Percentiles rank a stretch among this genome's conserved stretches.
phyloP scores from a whole-genome alignment of 163 green algal species.

The Chlamydomonas reinhardtii region DNA sequence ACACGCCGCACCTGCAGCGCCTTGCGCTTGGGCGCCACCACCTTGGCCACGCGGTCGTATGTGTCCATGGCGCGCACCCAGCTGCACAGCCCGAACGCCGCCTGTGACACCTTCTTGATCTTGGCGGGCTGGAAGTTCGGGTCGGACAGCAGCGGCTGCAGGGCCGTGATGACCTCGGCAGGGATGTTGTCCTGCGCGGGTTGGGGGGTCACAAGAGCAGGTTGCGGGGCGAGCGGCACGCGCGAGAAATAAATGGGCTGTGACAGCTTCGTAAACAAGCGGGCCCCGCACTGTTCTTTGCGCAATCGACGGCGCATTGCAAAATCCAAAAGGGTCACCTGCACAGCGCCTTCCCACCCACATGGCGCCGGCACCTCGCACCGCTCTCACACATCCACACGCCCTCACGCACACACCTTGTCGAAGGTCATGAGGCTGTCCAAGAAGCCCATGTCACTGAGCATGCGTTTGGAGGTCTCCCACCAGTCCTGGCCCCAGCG shows the following conservation, averaged over 20 bases:
- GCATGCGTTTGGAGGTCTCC: conserved; percentile 75
- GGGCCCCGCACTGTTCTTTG: too few relatives aligned
- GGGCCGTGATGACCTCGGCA: conserved; percentile 60
- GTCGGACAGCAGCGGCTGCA: conserved; percentile 62
- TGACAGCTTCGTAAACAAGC: too few relatives aligned
- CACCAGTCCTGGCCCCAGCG: conserved; percentile 70
- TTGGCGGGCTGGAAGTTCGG: conserved; percentile 71
- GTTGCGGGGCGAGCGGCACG: neutral
- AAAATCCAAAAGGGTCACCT: too few relatives aligned
- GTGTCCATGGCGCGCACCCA: conserved; percentile 75
- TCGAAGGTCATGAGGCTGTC: conserved; percentile 68
- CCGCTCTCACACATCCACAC: too few relatives aligned
- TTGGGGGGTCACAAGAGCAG: neutral
- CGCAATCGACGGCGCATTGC: too few relatives aligned
- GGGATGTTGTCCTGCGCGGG: conserved; percentile 67
- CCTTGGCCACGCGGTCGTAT: conserved; percentile 67
- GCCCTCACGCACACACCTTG: conserved; percentile 49
- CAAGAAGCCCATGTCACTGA: conserved; percentile 72
- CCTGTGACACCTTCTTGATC: conserved; percentile 68
- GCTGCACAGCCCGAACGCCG: conserved; percentile 67
- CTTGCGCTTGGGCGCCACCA: conserved; percentile 69
- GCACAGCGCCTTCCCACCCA: too few relatives aligned
- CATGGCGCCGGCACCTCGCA: too few relatives aligned
- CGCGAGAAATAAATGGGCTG: too few relatives aligned
- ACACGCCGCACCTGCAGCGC: conserved; percentile 46